phyloP scores from a whole-genome alignment of 2,329 filamentous ascomycete species.

The Gaeumannomyces tritici region DNA sequence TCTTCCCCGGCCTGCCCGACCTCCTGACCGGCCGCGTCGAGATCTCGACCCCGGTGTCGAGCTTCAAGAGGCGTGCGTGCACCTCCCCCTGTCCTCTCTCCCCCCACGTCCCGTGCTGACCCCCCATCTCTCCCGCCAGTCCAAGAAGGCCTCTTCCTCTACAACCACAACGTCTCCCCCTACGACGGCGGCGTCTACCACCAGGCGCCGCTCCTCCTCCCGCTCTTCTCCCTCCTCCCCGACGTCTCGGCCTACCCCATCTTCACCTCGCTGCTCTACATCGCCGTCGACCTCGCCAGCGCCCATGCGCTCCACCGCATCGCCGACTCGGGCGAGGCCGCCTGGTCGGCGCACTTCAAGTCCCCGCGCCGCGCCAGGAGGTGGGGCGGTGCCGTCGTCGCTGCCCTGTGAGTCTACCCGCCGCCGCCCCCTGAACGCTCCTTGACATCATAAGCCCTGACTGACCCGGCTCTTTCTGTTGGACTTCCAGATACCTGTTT shows the following conservation, averaged over 20 bases:
- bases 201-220: slow-evolving; percentile 81
- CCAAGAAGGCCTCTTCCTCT: slow-evolving; percentile 92
- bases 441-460: too few species aligned
- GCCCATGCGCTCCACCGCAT: slow-evolving; percentile 72
- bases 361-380: slow-evolving; percentile 66
- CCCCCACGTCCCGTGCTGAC: background rate
- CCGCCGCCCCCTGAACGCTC: too few species aligned
- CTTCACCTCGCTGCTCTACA: slow-evolving; percentile 73
- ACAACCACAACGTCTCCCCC: slow-evolving; percentile 90
- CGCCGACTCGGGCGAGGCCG: slow-evolving; percentile 70
- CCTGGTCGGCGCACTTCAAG: slow-evolving; percentile 64
- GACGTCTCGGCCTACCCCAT: slow-evolving; percentile 56
- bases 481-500: slow-evolving; percentile 63
- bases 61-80: slow-evolving; percentile 84
- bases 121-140: slow-evolving; percentile 40
- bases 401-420: slow-evolving; percentile 55
- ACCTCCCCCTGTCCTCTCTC: background rate
- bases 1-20: slow-evolving; percentile 76
- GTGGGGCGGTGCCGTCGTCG: slow-evolving; percentile 68
- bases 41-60: slow-evolving; percentile 92
- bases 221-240: slow-evolving; percentile 83
- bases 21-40: slow-evolving; percentile 86
- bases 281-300: slow-evolving; percentile 69
- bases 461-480: background rate
- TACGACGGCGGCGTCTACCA: slow-evolving; percentile 86